Evolutionary conservation across 306 rosid species (phyloP).

Genomic region (Betula pendula): DNA sequence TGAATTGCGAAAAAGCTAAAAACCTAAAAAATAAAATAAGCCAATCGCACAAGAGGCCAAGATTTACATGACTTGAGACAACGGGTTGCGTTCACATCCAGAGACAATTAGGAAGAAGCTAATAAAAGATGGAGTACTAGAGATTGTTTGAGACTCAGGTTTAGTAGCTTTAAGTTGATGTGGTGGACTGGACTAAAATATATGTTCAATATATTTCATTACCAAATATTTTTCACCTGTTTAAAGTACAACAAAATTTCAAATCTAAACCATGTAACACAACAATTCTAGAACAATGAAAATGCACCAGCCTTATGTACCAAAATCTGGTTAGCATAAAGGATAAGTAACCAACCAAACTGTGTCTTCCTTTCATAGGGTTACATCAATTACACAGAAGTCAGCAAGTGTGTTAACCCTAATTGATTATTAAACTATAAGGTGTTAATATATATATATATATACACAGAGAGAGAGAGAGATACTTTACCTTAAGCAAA

Average conservation of each 20-base stretch:
- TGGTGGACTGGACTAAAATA: background rate
- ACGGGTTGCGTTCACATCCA: too few relatives aligned
- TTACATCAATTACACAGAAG: background rate
- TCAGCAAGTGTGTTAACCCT: background rate
- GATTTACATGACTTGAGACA: too few relatives aligned
- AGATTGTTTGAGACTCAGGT: background rate
- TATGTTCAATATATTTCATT: background rate
- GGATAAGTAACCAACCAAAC: background rate
- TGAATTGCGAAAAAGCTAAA: too few relatives aligned
- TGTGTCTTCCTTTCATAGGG: background rate
- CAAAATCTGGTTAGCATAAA: background rate
- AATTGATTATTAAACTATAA: background rate
- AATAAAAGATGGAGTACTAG: too few relatives aligned
- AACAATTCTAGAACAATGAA: background rate
- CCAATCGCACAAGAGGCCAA: too few relatives aligned
- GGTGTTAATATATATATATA: background rate
- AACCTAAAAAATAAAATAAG: too few relatives aligned
- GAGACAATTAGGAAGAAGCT: too few relatives aligned
- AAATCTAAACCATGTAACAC: background rate
- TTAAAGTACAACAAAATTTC: background rate
- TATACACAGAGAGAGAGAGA: too few relatives aligned
- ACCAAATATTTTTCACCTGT: background rate
- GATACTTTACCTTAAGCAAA: constrained; percentile 78
- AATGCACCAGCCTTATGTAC: background rate
- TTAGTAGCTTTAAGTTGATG: background rate